A percentile compares a stretch with the other conserved stretches of the same genome.
phyloP scores from a whole-genome alignment of 2,329 filamentous ascomycete species.

The Xylariaceae sp. region DNA sequence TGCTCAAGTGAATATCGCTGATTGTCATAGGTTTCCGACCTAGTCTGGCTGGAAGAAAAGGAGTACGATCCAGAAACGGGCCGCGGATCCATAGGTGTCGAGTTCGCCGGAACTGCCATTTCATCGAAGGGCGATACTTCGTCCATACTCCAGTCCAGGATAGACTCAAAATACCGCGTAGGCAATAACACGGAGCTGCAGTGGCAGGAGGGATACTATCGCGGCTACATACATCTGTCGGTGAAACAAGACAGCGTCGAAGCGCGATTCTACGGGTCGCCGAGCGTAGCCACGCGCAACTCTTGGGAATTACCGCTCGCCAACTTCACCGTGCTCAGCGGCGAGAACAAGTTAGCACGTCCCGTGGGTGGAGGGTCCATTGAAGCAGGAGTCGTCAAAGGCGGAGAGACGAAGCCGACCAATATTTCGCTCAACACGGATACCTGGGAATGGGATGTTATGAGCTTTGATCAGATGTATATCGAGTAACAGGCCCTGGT shows the following conservation, averaged over 20 bases:
- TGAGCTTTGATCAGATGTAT: constrained; percentile 32
- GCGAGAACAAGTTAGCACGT: constrained; percentile 52
- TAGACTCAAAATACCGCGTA: constrained; percentile 32
- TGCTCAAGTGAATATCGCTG: neutral
- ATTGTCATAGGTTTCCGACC: constrained; percentile 38
- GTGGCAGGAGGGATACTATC: constrained; percentile 69
- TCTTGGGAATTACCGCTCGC: constrained; percentile 60
- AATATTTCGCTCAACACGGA: constrained; percentile 47
- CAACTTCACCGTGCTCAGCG: constrained; percentile 62
- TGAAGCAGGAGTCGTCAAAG: constrained; percentile 52
- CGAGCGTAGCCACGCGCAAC: constrained; percentile 55
- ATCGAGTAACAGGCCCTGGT: constrained; percentile 13
- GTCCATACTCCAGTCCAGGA: constrained; percentile 46
- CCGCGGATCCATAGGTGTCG: constrained; percentile 53
- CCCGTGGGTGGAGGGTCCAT: constrained; percentile 39
- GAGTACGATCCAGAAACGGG: constrained; percentile 51
- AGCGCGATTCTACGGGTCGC: constrained; percentile 59
- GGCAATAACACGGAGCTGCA: constrained; percentile 56
- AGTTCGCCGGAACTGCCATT: constrained; percentile 64
- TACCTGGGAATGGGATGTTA: constrained; percentile 27
- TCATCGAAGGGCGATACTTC: constrained; percentile 57
- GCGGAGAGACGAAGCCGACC: constrained; percentile 37
- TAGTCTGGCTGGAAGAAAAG: constrained; percentile 52
- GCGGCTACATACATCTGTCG: constrained; percentile 65
- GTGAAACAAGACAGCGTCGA: constrained; percentile 51